Evolutionary conservation across 2,329 filamentous ascomycete genomes (phyloP).

Genomic region (Macroventuria anomochaeta): DNA sequence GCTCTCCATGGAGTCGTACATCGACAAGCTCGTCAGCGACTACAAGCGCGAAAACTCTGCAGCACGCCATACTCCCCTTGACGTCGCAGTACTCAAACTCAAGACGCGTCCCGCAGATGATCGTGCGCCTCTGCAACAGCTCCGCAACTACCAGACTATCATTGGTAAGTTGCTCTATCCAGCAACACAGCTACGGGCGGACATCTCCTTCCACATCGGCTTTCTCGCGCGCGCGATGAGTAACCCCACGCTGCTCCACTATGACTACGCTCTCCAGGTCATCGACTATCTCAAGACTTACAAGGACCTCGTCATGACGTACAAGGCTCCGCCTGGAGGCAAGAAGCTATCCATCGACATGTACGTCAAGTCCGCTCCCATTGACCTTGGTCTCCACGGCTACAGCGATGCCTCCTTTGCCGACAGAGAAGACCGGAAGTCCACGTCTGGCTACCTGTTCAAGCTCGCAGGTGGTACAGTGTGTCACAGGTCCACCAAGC

Average conservation of each 20-base stretch:
- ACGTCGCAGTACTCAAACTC: background rate
- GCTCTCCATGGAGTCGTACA: background rate
- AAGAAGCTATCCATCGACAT: background rate
- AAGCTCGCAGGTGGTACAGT: background rate
- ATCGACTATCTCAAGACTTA: background rate
- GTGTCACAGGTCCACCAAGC: background rate
- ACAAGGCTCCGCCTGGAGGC: background rate
- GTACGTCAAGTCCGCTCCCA: background rate
- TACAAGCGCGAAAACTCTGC: background rate
- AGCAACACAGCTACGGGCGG: background rate
- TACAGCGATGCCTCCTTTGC: background rate
- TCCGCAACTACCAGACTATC: background rate
- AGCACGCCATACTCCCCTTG: background rate
- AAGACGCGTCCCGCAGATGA: background rate
- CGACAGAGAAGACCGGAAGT: background rate
- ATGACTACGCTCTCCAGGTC: background rate
- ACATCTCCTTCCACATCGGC: background rate
- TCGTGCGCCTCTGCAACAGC: background rate
- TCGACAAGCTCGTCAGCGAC: background rate
- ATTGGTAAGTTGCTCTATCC: background rate
- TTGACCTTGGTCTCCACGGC: background rate
- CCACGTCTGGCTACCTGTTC: background rate
- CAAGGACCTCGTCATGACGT: background rate
- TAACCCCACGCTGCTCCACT: background rate
- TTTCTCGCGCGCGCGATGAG: background rate